A percentile compares a stretch with the other conserved stretches of the same genome.
These are phyloP conservation scores for Aspergillus glaucus DNA, from an alignment of 2,329 filamentous ascomycete genomes.

Conservation along the genomic window DNA sequence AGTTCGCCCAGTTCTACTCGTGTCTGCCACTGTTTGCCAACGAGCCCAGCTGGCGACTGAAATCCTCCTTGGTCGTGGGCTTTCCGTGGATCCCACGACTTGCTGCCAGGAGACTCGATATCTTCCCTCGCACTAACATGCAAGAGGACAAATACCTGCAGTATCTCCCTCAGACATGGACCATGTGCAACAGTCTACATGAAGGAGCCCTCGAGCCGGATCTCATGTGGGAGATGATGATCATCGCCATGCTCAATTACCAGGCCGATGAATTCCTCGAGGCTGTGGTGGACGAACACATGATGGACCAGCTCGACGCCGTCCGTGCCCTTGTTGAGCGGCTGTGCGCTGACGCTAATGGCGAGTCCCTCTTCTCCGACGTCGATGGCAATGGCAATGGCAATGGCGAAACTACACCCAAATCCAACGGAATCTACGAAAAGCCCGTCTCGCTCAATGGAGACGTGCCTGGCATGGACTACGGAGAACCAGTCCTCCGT, in stretches of 20 bases:
- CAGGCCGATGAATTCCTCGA: constrained; percentile 24
- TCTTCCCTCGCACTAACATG: constrained; percentile 11
- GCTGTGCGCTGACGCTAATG: not conserved
- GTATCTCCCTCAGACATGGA: constrained; percentile 22
- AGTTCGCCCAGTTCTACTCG: constrained; percentile 1
- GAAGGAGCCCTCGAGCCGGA: constrained; percentile 3
- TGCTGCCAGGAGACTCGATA: constrained; percentile 3
- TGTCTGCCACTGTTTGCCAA: constrained; percentile 2
- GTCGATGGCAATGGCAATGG: not conserved
- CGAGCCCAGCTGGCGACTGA: not conserved
- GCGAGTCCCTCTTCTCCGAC: not conserved
- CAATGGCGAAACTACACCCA: not conserved
- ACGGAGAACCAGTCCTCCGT: not conserved
- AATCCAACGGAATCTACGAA: not conserved
- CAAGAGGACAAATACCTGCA: constrained; percentile 18
- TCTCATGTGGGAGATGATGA: constrained; percentile 22
- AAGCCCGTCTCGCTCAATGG: not conserved
- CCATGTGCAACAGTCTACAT: constrained; percentile 10
- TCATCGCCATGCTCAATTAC: constrained; percentile 19
- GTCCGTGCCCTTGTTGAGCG: not conserved
- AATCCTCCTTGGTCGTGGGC: constrained; percentile 3
- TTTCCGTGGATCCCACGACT: constrained; percentile 4
- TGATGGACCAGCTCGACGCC: not conserved
- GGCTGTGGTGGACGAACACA: constrained; percentile 10
- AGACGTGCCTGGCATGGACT: constrained; percentile 10